These are phyloP conservation scores for Quercus mongolica DNA, from an alignment of 306 rosid species.

Conservation along the genomic window DNA sequence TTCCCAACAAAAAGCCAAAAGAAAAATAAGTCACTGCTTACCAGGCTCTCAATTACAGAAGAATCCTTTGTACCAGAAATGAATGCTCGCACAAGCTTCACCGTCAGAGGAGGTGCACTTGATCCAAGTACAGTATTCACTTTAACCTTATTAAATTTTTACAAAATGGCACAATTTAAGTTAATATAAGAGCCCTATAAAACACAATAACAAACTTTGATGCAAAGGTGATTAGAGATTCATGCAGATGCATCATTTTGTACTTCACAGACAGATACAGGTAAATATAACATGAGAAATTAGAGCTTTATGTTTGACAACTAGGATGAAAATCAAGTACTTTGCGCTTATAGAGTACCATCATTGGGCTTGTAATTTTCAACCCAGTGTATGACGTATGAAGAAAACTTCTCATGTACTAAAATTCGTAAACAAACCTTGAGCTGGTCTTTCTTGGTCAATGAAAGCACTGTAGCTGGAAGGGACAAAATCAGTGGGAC, in stretches of 20 bases:
- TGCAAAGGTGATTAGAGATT: not conserved
- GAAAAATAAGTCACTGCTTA: conserved; percentile 23
- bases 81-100: conserved; percentile 72
- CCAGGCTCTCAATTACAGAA: conserved; percentile 63
- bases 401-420: not conserved
- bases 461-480: conserved; percentile 80
- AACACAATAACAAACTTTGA: not conserved
- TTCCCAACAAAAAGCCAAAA: not conserved
- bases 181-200: not conserved
- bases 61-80: conserved; percentile 58
- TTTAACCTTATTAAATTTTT: conserved; percentile 57
- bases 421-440: conserved; percentile 50
- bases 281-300: not conserved
- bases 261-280: not conserved
- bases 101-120: conserved; percentile 79
- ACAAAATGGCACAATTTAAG: not conserved
- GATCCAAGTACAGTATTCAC: conserved; percentile 91
- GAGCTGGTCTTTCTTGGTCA: conserved; percentile 68
- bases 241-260: not conserved
- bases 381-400: not conserved
- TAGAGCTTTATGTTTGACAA: not conserved
- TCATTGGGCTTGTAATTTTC: not conserved
- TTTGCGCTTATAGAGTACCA: too few relatives aligned
- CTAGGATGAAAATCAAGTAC: not conserved
- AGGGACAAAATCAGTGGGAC: conserved; percentile 82